Evolutionary conservation across 805 yeast genomes (phyloP), one percentile per base, ranked within the genome.

Genomic region (Myxozyma melibiosi): DNA sequence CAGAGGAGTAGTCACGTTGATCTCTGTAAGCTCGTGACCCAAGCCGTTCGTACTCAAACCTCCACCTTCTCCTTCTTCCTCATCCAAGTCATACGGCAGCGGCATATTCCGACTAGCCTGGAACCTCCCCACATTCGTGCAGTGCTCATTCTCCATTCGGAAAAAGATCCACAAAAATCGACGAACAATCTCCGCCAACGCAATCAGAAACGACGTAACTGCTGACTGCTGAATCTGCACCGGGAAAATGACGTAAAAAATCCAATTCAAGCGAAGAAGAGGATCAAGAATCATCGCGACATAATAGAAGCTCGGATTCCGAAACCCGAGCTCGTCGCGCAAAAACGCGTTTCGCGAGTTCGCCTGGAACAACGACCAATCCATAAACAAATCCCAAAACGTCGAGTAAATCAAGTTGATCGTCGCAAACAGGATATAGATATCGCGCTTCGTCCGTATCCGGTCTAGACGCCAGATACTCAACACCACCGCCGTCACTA

Each of bases 111-210:
- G 82, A 8, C 95, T 85, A 0, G 97, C 98, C 62, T 96, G 80
- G 71, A 85, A 88, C 42, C 90, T 74, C 53, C 83, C 84, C 9
- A 90, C 96, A 69, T 92, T 92, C 0, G 97, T 84, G 45, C 91
- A 85, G 71, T 94, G 99, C 71, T 94, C 98, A 72, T 94, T 94
- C 66, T 94, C 99, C 80, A 94, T 86, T 74, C 99, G 84, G 76
- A 94, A 86, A 47, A 88, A 81, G 6, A 90, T 78, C 99, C 99
- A 94, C 13, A 92, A 74, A 65, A 89, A 86, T 68, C 99, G 78
- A 69, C 99, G 80, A 2, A 87, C 33, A 2, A 90, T 72, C 71
- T 94, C 99, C 0, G 94, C 89, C 28, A 88, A 63, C 0, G 96
- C 96, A 47, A 94, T 82, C 49, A 82, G 77, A 68, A 92, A 91